A percentile compares a stretch with the other conserved stretches of the same genome.
These are phyloP conservation scores for Penicillium frequentans DNA, from an alignment of 2,329 filamentous ascomycete species.

Conservation along the genomic window DNA sequence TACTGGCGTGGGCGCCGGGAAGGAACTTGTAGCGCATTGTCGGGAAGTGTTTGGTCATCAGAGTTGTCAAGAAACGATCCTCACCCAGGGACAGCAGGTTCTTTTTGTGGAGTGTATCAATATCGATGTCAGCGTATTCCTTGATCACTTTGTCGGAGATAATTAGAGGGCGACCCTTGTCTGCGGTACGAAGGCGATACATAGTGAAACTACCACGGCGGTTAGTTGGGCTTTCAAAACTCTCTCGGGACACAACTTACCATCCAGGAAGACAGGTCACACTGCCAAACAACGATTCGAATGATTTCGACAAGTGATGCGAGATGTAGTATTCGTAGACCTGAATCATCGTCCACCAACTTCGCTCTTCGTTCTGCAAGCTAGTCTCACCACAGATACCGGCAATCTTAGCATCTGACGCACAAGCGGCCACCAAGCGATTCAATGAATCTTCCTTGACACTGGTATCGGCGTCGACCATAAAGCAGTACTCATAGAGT, in stretches of 20 bases:
- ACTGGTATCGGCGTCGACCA: slow-evolving; percentile 96
- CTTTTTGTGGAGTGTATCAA: slow-evolving; percentile 94
- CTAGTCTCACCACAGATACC: slow-evolving; percentile 97
- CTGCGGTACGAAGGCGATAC: slow-evolving; percentile 92
- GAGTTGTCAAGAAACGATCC: slow-evolving; percentile 92
- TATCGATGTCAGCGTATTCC: slow-evolving; percentile 84
- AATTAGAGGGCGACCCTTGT: slow-evolving; percentile 91
- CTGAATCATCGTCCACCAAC: slow-evolving; percentile 99
- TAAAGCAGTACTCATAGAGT: slow-evolving; percentile 93
- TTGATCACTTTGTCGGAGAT: slow-evolving; percentile 84
- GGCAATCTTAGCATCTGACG: slow-evolving; percentile 92
- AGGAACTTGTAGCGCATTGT: slow-evolving; percentile 95
- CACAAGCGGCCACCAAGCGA: slow-evolving; percentile 85
- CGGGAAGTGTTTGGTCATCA: slow-evolving; percentile 98
- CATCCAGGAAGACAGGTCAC: slow-evolving; percentile 99
- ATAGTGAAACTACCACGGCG: slow-evolving; percentile 80
- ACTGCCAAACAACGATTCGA: slow-evolving; percentile 95
- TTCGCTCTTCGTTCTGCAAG: slow-evolving; percentile 89
- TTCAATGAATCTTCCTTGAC: slow-evolving; percentile 92
- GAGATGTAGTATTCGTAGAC: slow-evolving; percentile 99
- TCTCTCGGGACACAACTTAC: slow-evolving; percentile 60
- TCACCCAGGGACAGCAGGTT: slow-evolving; percentile 91
- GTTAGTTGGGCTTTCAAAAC: slow-evolving; percentile 35
- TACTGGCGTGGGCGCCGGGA: slow-evolving; percentile 87
- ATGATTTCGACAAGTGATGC: slow-evolving; percentile 93